Evolutionary conservation across 1,284 basidiomycete species (phyloP), one percentile per base, ranked within the genome.

Genomic region (Cutaneotrichosporon sp.): DNA sequence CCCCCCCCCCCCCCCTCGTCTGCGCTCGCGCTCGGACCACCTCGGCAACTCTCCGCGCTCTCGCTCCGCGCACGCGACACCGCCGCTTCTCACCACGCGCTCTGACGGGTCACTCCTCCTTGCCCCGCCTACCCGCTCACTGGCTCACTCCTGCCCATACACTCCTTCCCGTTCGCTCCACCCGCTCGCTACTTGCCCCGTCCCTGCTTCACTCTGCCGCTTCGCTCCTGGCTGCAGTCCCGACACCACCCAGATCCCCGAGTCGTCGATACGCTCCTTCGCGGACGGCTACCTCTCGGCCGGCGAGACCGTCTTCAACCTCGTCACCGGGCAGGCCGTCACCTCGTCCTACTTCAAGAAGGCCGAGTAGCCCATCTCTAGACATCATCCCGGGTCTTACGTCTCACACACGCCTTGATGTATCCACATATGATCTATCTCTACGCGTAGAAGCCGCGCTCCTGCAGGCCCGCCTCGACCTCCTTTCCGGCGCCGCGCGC

Each of bases 301-400:
- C 25, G 95, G 95, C 62, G 95, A 98, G 80, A 88, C 88, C 14
- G 80, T 95, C 38, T 97, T 95, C 80, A 90, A 91, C 71, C 84
- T 91, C 75, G 81, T 89, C 46, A 88, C 92, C 71, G 87, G 86
- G 24, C 87, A 87, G 10, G 90, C 86, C 25, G 89, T 95, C 62
- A 92, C 88, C 74, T 93, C 88, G 77, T 68, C 82, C 34, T 94
- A 91, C 76, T 95, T 81, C 67, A 80, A 79, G 73, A 73, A 67
- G 64, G 31, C 50, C 29, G 52, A 55, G 45, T 57, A 49, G 46
- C 34, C 11, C 38, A 14, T 42, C 18, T n/a, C 38, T 16, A 42
- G 18, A 42, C n/a, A n/a, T n/a, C n/a, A 14, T n/a, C 38, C 38
- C 38, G 10, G 38, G 38, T n/a, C 18, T 42, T 42, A 42, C 38